These are phyloP conservation scores for Madurella fahalii DNA, from an alignment of 2,329 filamentous ascomycete species.

Conservation along the genomic window DNA sequence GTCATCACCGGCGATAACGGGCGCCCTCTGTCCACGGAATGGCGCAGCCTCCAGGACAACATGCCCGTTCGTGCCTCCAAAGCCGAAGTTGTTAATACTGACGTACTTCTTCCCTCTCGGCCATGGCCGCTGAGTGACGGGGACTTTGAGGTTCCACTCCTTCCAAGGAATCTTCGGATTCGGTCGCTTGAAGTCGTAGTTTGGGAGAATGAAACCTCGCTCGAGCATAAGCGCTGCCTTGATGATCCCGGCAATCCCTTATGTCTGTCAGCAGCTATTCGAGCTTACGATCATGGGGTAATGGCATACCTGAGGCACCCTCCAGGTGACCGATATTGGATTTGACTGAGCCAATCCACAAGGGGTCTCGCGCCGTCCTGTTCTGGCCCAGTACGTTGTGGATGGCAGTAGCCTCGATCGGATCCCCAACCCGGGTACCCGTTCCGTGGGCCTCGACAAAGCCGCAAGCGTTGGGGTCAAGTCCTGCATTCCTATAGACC, in stretches of 20 bases:
- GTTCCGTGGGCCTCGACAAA: slow-evolving; percentile 55
- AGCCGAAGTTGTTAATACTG: slow-evolving; percentile 48
- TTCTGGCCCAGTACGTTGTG: slow-evolving; percentile 39
- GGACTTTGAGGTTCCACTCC: slow-evolving; percentile 48
- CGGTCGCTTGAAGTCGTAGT: slow-evolving; percentile 46
- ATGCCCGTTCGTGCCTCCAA: slow-evolving; percentile 45
- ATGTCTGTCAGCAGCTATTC: not conserved
- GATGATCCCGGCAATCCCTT: slow-evolving; percentile 48
- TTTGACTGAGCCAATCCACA: slow-evolving; percentile 48
- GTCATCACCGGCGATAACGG: slow-evolving; percentile 31
- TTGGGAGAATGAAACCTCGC: slow-evolving; percentile 46
- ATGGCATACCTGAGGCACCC: slow-evolving; percentile 37
- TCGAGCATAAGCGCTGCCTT: slow-evolving; percentile 51
- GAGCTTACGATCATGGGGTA: not conserved
- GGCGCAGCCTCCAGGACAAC: slow-evolving; percentile 38
- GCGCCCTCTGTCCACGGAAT: slow-evolving; percentile 29
- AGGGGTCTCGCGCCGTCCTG: slow-evolving; percentile 38
- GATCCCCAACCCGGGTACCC: slow-evolving; percentile 53
- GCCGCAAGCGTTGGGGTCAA: slow-evolving; percentile 36
- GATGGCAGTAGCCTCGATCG: slow-evolving; percentile 50
- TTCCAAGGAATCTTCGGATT: slow-evolving; percentile 48
- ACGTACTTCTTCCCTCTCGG: slow-evolving; percentile 46
- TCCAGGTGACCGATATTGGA: slow-evolving; percentile 52
- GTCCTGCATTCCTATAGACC: slow-evolving; percentile 39
- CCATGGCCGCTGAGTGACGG: slow-evolving; percentile 42